These are phyloP conservation scores for Candida qinlingensis DNA, from an alignment of 805 yeast species.

Conservation along the genomic window DNA sequence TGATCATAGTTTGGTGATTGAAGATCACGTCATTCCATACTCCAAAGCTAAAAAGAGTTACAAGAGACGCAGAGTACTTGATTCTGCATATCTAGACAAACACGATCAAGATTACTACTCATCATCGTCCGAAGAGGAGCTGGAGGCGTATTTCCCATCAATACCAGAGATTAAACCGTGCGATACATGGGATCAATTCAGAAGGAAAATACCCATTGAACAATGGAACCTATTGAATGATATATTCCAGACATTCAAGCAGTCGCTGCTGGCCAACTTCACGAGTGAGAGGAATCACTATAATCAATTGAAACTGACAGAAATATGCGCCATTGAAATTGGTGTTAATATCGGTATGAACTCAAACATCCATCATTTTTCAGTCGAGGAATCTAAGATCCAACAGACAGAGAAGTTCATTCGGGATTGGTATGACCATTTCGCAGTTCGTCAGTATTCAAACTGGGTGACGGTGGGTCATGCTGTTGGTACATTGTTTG, in stretches of 20 bases:
- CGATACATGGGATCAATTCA: background rate
- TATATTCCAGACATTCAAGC: background rate
- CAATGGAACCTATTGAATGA: constrained; percentile 4
- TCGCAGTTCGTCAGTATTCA: background rate
- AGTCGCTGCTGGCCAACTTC: background rate
- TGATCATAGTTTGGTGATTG: constrained; percentile 9
- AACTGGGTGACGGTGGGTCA: constrained; percentile 16
- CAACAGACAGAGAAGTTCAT: constrained; percentile 2
- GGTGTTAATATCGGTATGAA: constrained; percentile 9
- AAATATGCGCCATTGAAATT: constrained; percentile 8
- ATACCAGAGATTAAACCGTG: no score
- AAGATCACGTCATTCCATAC: constrained; percentile 3
- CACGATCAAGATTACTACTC: no score
- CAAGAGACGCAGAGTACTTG: no score
- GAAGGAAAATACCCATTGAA: background rate
- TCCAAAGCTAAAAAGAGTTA: no score
- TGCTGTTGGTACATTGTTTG: constrained; percentile 10
- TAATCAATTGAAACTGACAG: constrained; percentile 3
- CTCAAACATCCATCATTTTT: background rate
- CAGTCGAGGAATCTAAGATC: constrained; percentile 6
- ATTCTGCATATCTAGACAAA: no score
- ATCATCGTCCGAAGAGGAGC: no score
- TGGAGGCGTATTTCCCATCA: no score
- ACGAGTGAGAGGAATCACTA: background rate
- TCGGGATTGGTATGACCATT: constrained; percentile 8